Conservation (phyloP, 2,329 filamentous ascomycete species). For the Penicillium sp. region DNA sequence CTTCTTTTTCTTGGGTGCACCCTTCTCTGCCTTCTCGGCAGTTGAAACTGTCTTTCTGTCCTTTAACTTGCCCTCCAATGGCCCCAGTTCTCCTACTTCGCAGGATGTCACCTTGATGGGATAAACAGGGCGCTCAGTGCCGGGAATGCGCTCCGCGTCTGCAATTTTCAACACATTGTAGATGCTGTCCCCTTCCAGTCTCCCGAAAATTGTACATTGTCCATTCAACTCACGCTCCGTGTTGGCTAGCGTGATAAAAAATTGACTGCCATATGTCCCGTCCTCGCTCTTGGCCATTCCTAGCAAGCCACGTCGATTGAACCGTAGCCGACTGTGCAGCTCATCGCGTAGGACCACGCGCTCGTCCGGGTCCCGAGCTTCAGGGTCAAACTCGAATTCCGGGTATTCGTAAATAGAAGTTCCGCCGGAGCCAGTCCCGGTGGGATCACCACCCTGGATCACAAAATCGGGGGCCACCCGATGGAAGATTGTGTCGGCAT, state of each 20-base stretch:
- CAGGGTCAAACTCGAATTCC: constrained; percentile 55
- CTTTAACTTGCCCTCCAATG: constrained; percentile 46
- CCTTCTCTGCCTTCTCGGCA: constrained; percentile 27
- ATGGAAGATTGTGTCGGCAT: constrained; percentile 91
- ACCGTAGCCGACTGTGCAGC: constrained; percentile 87
- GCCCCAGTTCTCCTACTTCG: constrained; percentile 48
- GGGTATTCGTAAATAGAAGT: constrained; percentile 84
- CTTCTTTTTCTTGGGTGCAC: constrained; percentile 43
- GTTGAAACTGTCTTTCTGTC: constrained; percentile 42
- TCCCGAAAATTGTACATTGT: constrained; percentile 90
- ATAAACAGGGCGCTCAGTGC: constrained; percentile 80
- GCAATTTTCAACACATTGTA: constrained; percentile 95
- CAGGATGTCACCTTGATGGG: constrained; percentile 67
- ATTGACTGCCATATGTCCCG: constrained; percentile 90
- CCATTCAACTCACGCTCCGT: constrained; percentile 81
- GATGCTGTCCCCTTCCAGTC: constrained; percentile 89
- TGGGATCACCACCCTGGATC: constrained; percentile 91
- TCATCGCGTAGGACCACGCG: constrained; percentile 78
- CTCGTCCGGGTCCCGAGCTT: constrained; percentile 48
- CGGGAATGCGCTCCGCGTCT: constrained; percentile 77
- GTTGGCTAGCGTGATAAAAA: constrained; percentile 85
- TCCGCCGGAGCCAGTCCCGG: constrained; percentile 85
- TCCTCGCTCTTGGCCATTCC: constrained; percentile 82
- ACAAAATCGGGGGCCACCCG: constrained; percentile 89
- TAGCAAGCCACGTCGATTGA: constrained; percentile 83